Evolutionary conservation across 768 basidiomycete species (phyloP).

Genomic region (Rubroboletus satanas): DNA sequence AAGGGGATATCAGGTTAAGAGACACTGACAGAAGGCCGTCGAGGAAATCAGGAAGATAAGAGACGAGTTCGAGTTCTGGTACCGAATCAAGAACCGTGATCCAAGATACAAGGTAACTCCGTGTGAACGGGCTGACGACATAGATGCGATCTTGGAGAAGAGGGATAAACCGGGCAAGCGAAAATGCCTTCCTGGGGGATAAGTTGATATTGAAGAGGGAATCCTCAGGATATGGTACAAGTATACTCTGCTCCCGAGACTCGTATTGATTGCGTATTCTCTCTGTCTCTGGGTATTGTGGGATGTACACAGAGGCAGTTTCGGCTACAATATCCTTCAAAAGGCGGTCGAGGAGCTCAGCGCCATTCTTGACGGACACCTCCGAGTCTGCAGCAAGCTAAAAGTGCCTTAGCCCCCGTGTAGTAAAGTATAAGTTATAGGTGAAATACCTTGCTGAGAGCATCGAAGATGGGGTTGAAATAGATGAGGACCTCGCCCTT

Average conservation of each 20-base stretch:
- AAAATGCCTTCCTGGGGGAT: slow-evolving; percentile 75
- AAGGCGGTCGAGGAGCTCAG: slow-evolving; percentile 93
- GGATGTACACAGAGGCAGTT: slow-evolving; percentile 91
- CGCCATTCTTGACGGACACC: slow-evolving; percentile 95
- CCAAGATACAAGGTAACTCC: slow-evolving; percentile 97
- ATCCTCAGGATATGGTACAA: slow-evolving; percentile 63
- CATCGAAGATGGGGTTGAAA: slow-evolving; percentile 98
- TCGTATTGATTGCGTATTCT: slow-evolving; percentile 48
- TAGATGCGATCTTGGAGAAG: slow-evolving; percentile 90
- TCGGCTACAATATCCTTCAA: slow-evolving; percentile 98
- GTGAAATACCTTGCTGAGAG: slow-evolving; percentile 81
- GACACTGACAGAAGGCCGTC: slow-evolving; percentile 82
- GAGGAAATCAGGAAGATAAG: slow-evolving; percentile 91
- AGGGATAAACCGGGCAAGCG: slow-evolving; percentile 91
- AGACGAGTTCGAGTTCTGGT: slow-evolving; percentile 92
- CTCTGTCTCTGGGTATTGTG: slow-evolving; percentile 79
- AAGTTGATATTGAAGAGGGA: slow-evolving; percentile 20
- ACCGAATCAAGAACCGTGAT: slow-evolving; percentile 93
- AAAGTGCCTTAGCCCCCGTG: slow-evolving; percentile 7
- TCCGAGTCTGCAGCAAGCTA: slow-evolving; percentile 97
- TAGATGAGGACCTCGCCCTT: slow-evolving; percentile 96
- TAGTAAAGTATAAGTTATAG: neutral
- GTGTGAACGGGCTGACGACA: slow-evolving; percentile 91
- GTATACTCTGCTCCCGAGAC: slow-evolving; percentile 47
- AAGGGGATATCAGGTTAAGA: slow-evolving; percentile 1